Percentiles rank a stretch among this genome's conserved stretches.
Conservation (phyloP, 345 rosid genomes). For the Cardiospermum halicacabum region DNA sequence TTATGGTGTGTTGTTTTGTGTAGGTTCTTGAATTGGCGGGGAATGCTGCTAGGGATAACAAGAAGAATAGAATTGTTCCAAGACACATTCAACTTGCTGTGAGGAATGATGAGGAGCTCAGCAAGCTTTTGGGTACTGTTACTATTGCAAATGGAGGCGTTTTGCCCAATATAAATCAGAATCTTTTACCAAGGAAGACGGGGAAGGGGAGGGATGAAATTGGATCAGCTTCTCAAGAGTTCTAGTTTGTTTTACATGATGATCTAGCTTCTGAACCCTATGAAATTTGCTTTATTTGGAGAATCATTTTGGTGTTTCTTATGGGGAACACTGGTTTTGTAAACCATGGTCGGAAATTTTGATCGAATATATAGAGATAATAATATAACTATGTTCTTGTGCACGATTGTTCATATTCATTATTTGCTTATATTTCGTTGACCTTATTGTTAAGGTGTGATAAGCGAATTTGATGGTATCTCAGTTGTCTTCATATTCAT, state of each 20-base stretch:
- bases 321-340: neutral
- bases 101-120: slow-evolving; percentile 70
- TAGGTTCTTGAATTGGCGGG: slow-evolving; percentile 77
- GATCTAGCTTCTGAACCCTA: neutral
- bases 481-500: too few relatives aligned
- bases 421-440: neutral
- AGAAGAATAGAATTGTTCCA: slow-evolving; percentile 65
- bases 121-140: slow-evolving; percentile 61
- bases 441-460: neutral
- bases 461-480: neutral
- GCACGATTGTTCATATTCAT: neutral
- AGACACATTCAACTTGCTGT: slow-evolving; percentile 78
- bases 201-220: slow-evolving; percentile 55
- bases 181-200: slow-evolving; percentile 46
- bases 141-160: slow-evolving; percentile 81
- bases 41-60: slow-evolving; percentile 76
- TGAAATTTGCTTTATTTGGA: neutral
- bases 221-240: slow-evolving; percentile 71
- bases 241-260: slow-evolving; percentile 11
- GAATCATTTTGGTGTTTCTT: neutral
- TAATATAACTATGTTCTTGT: slow-evolving; percentile 1
- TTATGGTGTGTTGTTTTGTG: neutral
- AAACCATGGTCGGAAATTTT: neutral
- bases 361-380: neutral
- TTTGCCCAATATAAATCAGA: slow-evolving; percentile 56